Percentiles rank a stretch among this genome's conserved stretches.
Conservation (phyloP, 495 filamentous ascomycete species). For the Aspergillus coremiiformis region DNA sequence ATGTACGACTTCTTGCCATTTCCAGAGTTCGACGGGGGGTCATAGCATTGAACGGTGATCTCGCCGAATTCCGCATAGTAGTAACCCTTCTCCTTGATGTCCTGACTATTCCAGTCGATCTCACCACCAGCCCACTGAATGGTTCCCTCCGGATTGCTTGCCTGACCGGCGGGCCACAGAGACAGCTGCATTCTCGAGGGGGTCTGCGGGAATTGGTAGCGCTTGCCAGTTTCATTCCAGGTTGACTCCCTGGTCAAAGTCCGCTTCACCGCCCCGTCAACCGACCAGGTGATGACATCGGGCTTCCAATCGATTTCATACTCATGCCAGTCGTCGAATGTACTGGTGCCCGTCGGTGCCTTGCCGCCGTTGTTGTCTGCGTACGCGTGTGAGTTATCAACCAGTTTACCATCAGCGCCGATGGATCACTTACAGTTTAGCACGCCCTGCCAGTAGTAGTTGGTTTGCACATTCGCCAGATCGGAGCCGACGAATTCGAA, state of each 20-base stretch:
- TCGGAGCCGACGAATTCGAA: slow-evolving; percentile 89
- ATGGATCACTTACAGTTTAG: slow-evolving; percentile 64
- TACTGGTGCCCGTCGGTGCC: slow-evolving; percentile 57
- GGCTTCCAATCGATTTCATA: slow-evolving; percentile 94
- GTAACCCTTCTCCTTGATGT: slow-evolving; percentile 78
- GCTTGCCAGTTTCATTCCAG: slow-evolving; percentile 74
- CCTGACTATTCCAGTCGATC: slow-evolving; percentile 77
- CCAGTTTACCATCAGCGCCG: slow-evolving; percentile 10
- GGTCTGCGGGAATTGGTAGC: slow-evolving; percentile 86
- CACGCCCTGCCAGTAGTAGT: slow-evolving; percentile 96
- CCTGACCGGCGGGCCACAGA: slow-evolving; percentile 85
- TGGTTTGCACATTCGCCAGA: slow-evolving; percentile 71
- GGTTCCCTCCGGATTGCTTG: slow-evolving; percentile 74
- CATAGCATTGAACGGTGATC: slow-evolving; percentile 77
- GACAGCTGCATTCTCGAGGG: slow-evolving; percentile 91
- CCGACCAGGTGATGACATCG: slow-evolving; percentile 73
- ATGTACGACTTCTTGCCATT: slow-evolving; percentile 63
- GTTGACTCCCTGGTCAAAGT: slow-evolving; percentile 67
- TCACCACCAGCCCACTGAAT: slow-evolving; percentile 85
- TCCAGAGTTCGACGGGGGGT: slow-evolving; percentile 57
- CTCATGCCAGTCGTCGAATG: slow-evolving; percentile 73
- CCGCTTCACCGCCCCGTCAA: slow-evolving; percentile 73
- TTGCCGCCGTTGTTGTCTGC: slow-evolving; percentile 69
- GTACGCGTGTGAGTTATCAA: slow-evolving; percentile 1
- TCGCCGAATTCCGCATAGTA: slow-evolving; percentile 79